Percentiles rank a stretch among this genome's conserved stretches.
These are phyloP conservation scores for Hypoxylon fuscum DNA, from an alignment of 495 filamentous ascomycete species.

Conservation along the genomic window DNA sequence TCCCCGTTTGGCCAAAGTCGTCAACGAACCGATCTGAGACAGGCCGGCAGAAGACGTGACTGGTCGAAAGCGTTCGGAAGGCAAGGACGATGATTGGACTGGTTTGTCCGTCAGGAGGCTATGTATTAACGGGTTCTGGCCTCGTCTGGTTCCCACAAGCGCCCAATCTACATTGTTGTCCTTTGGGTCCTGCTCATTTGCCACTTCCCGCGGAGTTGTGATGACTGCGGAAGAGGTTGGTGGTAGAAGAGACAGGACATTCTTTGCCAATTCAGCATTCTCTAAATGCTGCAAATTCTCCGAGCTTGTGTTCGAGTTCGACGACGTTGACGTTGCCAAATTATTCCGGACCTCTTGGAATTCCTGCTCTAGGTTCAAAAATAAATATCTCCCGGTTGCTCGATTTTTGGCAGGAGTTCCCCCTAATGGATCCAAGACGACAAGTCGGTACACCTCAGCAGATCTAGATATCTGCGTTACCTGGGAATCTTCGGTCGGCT, in stretches of 20 bases:
- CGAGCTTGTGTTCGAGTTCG: constrained; percentile 9
- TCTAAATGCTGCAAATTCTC: constrained; percentile 61
- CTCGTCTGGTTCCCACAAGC: constrained; percentile 69
- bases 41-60: constrained; percentile 44
- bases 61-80: constrained; percentile 65
- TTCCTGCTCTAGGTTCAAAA: constrained; percentile 95
- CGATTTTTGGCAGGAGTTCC: constrained; percentile 80
- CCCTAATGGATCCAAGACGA: constrained; percentile 87
- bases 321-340: constrained; percentile 48
- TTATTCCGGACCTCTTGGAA: constrained; percentile 71
- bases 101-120: constrained; percentile 97
- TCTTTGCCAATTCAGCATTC: constrained; percentile 76
- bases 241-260: constrained; percentile 79
- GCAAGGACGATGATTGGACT: constrained; percentile 87
- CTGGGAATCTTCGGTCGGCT: constrained; percentile 55
- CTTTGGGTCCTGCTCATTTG: constrained; percentile 59
- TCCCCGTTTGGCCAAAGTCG: constrained; percentile 89
- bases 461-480: constrained; percentile 54
- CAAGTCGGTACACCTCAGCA: constrained; percentile 81
- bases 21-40: constrained; percentile 57
- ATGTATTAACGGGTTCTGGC: constrained; percentile 93
- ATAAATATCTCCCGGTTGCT: constrained; percentile 78
- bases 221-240: constrained; percentile 85
- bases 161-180: constrained; percentile 51
- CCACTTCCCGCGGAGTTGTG: constrained; percentile 84